Conservation (phyloP, 805 yeast genomes). For the Vanderwaltozyma polyspora region DNA sequence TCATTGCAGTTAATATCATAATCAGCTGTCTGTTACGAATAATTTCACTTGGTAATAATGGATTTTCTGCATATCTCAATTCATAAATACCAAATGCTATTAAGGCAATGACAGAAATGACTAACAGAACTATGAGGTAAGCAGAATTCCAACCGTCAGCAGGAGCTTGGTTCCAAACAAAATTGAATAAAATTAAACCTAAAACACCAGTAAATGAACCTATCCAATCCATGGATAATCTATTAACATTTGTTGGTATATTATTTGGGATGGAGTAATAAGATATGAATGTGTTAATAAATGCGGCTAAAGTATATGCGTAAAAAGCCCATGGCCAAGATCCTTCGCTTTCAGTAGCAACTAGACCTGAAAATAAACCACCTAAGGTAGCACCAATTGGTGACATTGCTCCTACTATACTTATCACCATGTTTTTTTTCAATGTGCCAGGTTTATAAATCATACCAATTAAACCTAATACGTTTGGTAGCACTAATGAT, state of each 20-base stretch:
- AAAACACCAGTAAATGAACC: conserved; percentile 49
- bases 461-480: conserved; percentile 43
- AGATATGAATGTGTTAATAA: conserved; percentile 9
- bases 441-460: conserved; percentile 34
- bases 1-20: conserved; percentile 39
- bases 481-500: conserved; percentile 48
- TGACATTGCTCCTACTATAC: conserved; percentile 46
- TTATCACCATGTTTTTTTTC: conserved; percentile 41
- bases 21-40: conserved; percentile 34
- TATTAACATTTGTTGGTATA: conserved; percentile 19
- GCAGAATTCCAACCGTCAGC: conserved; percentile 53
- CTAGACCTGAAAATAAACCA: conserved; percentile 38
- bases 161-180: conserved; percentile 70
- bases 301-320: conserved; percentile 16
- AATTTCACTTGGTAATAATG: conserved; percentile 43
- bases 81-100: conserved; percentile 41
- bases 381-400: conserved; percentile 52
- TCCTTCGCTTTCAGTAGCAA: conserved; percentile 16
- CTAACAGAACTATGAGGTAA: conserved; percentile 46
- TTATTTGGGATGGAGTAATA: conserved; percentile 21
- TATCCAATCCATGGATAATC: conserved; percentile 33
- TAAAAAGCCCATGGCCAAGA: conserved; percentile 26
- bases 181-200: conserved; percentile 53
- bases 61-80: conserved; percentile 32
- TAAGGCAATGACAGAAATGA: conserved; percentile 37